Conservation (phyloP, 805 yeast genomes). For the Pichia californica region DNA sequence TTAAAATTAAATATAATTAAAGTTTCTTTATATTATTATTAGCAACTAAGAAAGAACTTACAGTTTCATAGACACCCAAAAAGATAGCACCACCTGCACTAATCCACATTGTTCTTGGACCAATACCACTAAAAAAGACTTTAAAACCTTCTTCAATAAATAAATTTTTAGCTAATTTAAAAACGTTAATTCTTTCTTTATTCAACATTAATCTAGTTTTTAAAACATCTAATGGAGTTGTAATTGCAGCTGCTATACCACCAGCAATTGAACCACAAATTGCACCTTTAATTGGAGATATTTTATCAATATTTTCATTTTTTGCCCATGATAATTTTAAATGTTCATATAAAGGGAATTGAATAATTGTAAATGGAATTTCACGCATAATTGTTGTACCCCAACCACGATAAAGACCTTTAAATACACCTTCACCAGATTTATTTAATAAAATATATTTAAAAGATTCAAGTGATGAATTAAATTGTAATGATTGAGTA, state of each 20-base stretch:
- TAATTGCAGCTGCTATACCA: conserved; percentile 72
- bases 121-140: conserved; percentile 78
- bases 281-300: conserved; percentile 72
- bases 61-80: conserved; percentile 85
- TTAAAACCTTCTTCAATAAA: conserved; percentile 64
- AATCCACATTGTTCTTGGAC: conserved; percentile 96
- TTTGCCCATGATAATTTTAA: conserved; percentile 57
- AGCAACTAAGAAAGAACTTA: conserved; percentile 26
- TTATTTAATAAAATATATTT: conserved; percentile 52
- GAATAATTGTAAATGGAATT: conserved; percentile 93
- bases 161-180: conserved; percentile 44
- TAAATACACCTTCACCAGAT: conserved; percentile 69
- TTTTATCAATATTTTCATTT: conserved; percentile 33
- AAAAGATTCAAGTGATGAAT: conserved; percentile 62
- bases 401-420: conserved; percentile 92
- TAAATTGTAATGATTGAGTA: conserved; percentile 66
- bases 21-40: neutral
- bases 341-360: conserved; percentile 88
- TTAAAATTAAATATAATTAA: too few relatives aligned
- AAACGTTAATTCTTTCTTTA: conserved; percentile 40
- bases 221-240: conserved; percentile 75
- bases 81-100: conserved; percentile 98
- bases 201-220: conserved; percentile 83
- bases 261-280: conserved; percentile 79
- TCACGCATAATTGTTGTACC: conserved; percentile 87